Base-by-base conservation (phyloP, 2,329 filamentous ascomycete species). In the Penicillium hesseltinei region DNA sequence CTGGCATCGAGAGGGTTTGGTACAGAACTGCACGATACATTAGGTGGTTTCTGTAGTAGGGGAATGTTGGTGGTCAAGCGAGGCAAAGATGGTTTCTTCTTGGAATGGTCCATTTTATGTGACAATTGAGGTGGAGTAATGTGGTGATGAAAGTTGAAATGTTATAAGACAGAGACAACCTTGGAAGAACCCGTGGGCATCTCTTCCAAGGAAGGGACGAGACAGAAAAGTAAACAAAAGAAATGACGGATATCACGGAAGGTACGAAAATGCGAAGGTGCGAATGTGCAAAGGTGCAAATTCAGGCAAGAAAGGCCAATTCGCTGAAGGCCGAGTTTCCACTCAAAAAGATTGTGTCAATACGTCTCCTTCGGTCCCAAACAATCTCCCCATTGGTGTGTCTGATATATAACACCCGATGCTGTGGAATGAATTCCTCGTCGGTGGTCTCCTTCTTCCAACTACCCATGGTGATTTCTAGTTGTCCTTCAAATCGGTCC, bases 401-500 rank as follows among this genome's bases (percentile, higher is more conserved):
- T 58, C 73, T 73, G 61, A 83, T 79, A 58, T 81, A 80, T 54
- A 80, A 58, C 19, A 84, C 79, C 3, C 82, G 75, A 69, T 84
- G 81, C 61, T 80, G 77, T 3, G 82, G 82, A 55, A 84, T 82
- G 55, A 83, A 84, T 46, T 84, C 81, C 57, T 84, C 81, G 29
- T 84, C 70, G 10, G 81, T 83, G 33, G 77, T 76, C 47, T 82
- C 81, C 19, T 73, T 77, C 63, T 82, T 80, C 82, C 82, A 84
- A n/a, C 71, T 73, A 45, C 76, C 73, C 3, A 83, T 68, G 9
- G 71, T 64, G 11, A 77, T 76, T 68, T 83, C 82, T 55, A 78
- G 73, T 21, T 78, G 72, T 0, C 80, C 81, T 11, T 77, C 64
- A 54, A 84, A 84, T 10, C 81, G 75, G 64, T 85, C 82, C 23